Evolutionary conservation across 23 red algal species (phyloP).

Genomic region (Chondrus crispus): DNA sequence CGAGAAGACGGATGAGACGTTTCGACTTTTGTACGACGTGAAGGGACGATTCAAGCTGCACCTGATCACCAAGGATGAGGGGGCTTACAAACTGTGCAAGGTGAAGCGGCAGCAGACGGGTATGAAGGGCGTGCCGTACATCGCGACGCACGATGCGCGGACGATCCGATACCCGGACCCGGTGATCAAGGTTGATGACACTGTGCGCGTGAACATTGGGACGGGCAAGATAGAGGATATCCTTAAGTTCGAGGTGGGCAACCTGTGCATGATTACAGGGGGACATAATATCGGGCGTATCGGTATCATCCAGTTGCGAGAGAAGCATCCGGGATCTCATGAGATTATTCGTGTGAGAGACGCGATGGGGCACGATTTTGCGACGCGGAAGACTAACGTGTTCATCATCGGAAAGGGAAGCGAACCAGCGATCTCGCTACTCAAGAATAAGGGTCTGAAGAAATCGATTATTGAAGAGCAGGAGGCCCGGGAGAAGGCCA

Average conservation of each 20-base stretch:
- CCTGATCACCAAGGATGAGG: constrained; percentile 92
- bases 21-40: constrained; percentile 93
- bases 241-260: constrained; percentile 96
- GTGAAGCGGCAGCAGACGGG: constrained; percentile 92
- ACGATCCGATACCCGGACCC: constrained; percentile 98
- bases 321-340: constrained; percentile 94
- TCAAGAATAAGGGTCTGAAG: constrained; percentile 83
- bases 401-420: constrained; percentile 96
- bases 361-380: constrained; percentile 87
- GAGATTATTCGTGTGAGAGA: constrained; percentile 95
- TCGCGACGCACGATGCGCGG: constrained; percentile 92
- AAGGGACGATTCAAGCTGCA: constrained; percentile 98
- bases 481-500: constrained; percentile 26
- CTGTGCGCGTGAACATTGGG: constrained; percentile 86
- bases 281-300: constrained; percentile 98
- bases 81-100: constrained; percentile 96
- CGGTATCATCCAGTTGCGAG: constrained; percentile 78
- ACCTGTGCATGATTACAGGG: constrained; percentile 97
- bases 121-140: constrained; percentile 84
- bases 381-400: constrained; percentile 87
- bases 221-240: constrained; percentile 95
- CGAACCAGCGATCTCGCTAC: constrained; percentile 78
- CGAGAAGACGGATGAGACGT: constrained; percentile 94
- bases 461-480: constrained; percentile 65
- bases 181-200: constrained; percentile 80